Percentiles rank a stretch among this genome's conserved stretches.
These are phyloP conservation scores for Calocera viscosa DNA, from an alignment of 768 basidiomycete genomes.

Conservation along the genomic window DNA sequence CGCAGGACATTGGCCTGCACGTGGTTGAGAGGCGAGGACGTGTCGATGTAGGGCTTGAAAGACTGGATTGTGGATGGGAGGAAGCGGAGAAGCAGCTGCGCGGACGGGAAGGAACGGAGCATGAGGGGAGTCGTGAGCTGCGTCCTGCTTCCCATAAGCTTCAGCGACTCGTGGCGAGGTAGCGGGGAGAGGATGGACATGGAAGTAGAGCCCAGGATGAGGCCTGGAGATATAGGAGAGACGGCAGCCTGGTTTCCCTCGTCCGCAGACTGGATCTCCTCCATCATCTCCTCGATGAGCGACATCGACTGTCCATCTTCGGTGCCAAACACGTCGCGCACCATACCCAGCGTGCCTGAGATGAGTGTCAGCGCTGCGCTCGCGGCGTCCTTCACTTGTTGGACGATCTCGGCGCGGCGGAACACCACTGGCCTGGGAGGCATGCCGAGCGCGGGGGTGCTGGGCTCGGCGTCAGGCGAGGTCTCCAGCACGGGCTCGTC, in stretches of 20 bases:
- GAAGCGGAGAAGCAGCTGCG: constrained; percentile 59
- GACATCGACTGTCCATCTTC: constrained; percentile 27
- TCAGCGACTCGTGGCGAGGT: constrained; percentile 19
- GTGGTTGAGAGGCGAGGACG: constrained; percentile 44
- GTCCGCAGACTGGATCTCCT: constrained; percentile 41
- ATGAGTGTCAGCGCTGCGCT: constrained; percentile 44
- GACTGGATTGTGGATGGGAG: constrained; percentile 56
- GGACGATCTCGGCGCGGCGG: not conserved
- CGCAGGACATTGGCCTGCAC: constrained; percentile 35
- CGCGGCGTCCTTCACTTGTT: constrained; percentile 19
- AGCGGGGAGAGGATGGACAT: constrained; percentile 21
- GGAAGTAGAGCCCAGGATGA: constrained; percentile 1
- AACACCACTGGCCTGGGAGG: not conserved
- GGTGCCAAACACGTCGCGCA: constrained; percentile 45
- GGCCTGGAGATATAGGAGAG: not conserved
- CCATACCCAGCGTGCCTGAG: constrained; percentile 43
- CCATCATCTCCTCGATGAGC: constrained; percentile 45
- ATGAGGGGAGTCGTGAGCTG: constrained; percentile 54
- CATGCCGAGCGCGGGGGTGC: not conserved
- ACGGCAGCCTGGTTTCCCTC: not conserved
- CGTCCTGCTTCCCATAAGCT: constrained; percentile 38
- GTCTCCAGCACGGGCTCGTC: not conserved
- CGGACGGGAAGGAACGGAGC: constrained; percentile 63
- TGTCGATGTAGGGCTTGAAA: constrained; percentile 79
- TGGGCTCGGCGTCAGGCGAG: not conserved